Evolutionary conservation across 2,329 filamentous ascomycete genomes (phyloP).

Genomic region (Pseudogymnoascus sp.): DNA sequence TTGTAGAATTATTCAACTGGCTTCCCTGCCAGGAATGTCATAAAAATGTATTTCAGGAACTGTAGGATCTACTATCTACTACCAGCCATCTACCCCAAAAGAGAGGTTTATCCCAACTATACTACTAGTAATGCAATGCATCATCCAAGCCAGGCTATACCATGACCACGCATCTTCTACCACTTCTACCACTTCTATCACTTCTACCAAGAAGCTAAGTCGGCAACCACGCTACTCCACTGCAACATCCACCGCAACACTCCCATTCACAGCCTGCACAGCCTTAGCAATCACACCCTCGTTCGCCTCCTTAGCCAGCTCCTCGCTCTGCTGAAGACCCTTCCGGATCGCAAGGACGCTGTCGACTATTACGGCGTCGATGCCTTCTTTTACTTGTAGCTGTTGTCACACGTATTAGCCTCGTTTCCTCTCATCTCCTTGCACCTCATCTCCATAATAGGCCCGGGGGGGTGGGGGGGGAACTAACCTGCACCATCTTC

Average conservation of each 20-base stretch:
- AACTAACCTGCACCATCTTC: constrained; percentile 70
- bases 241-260: neutral
- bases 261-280: neutral
- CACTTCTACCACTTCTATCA: neutral
- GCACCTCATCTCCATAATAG: neutral
- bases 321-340: constrained; percentile 45
- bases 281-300: neutral
- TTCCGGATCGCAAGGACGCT: constrained; percentile 88
- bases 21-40: neutral
- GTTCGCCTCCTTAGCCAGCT: neutral
- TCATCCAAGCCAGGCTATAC: neutral
- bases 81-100: neutral
- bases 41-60: neutral
- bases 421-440: neutral
- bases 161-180: neutral
- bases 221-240: neutral
- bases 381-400: constrained; percentile 82
- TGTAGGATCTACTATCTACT: neutral
- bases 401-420: constrained; percentile 14
- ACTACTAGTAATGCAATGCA: neutral
- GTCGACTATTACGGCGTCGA: constrained; percentile 96
- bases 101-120: neutral
- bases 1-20: neutral
- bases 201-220: neutral
- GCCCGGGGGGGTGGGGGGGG: neutral